Percentiles rank a stretch among this genome's conserved stretches.
Conservation (phyloP, 805 yeast species). For the Zygoascus biomembranicola region DNA sequence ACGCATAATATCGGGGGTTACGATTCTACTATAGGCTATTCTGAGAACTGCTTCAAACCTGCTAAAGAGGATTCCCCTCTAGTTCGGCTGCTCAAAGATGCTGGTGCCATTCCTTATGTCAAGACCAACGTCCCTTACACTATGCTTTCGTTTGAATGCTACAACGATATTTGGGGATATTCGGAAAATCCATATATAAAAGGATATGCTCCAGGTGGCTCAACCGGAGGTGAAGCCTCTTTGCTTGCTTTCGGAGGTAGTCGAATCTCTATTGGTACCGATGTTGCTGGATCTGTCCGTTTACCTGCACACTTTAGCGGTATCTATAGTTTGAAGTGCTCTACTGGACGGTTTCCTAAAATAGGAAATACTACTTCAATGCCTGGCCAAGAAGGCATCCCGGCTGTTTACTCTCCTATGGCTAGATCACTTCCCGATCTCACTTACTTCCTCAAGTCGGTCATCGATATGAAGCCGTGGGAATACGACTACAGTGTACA, state of each 20-base stretch:
- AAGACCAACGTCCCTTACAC: conserved; percentile 52
- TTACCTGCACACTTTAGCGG: conserved; percentile 49
- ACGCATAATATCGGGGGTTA: conserved; percentile 43
- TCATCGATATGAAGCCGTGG: conserved; percentile 49
- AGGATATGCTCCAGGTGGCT: conserved; percentile 43
- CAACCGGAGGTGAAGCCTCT: conserved; percentile 48
- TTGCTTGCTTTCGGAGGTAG: conserved; percentile 40
- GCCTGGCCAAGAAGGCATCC: conserved; percentile 41
- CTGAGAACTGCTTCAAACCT: conserved; percentile 35
- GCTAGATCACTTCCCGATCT: conserved; percentile 43
- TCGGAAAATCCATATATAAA: conserved; percentile 43
- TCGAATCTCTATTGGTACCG: conserved; percentile 47
- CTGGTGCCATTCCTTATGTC: conserved; percentile 49
- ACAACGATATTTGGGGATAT: conserved; percentile 46
- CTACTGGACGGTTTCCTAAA: conserved; percentile 43
- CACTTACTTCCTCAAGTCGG: conserved; percentile 38
- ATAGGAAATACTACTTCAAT: conserved; percentile 33
- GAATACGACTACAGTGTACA: conserved; percentile 38
- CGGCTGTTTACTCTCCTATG: conserved; percentile 38
- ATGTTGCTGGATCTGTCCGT: conserved; percentile 50
- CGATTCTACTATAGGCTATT: conserved; percentile 45
- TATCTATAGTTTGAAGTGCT: conserved; percentile 40
- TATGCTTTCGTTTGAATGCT: conserved; percentile 47
- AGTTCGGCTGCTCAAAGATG: conserved; percentile 36
- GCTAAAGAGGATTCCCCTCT: conserved; percentile 33